Base-by-base conservation (phyloP, 768 basidiomycete species). In the Boletus rubropictus region DNA sequence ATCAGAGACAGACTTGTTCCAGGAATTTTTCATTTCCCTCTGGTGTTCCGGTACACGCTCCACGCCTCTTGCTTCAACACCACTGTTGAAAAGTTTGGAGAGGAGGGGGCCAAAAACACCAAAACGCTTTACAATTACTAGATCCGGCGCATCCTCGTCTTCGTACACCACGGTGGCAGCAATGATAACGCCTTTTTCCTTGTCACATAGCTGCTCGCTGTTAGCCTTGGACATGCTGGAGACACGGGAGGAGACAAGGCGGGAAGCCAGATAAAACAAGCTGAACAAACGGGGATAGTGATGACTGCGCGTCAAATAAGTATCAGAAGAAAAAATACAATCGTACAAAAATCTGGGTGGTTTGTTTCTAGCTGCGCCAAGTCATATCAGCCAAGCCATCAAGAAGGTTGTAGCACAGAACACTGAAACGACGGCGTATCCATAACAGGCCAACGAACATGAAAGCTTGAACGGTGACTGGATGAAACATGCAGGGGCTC, bases 61-160 rank as follows among this genome's bases (percentile, higher is more conserved):
- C 6, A 80, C 72, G 17, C 78, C 78, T 58, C 75, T 63, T 5
- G 76, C 76, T 58, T 80, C 78, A 17, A 79, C 73, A 39, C 76
- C 77, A 43, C 63, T 72, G 14, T 66, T 61, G 56, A 78, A 77
- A 11, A 77, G 61, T 54, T 58, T 70, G 36, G 61, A 55, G 20
- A 74, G 57, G 33, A 69, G 27, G 3, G 64, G 66, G 0, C 62
- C 64, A 25, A 67, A 45, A 22, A 39, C 48, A 27, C 64, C 60
- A 42, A 66, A 72, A 14, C 67, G 59, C 22, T 51, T 52, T 17
- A 52, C 57, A 24, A 70, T 60, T 12, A 54, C 58, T 37, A 52
- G 35, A 29, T 66, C 65, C 0, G 59, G 69, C 2, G 60, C 56
- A 24, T 50, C 56, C 29, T 69, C 69, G 21, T 39, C 39, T 12